Conservation (phyloP, 2,329 filamentous ascomycete species). For the Phialophora verrucosa region DNA sequence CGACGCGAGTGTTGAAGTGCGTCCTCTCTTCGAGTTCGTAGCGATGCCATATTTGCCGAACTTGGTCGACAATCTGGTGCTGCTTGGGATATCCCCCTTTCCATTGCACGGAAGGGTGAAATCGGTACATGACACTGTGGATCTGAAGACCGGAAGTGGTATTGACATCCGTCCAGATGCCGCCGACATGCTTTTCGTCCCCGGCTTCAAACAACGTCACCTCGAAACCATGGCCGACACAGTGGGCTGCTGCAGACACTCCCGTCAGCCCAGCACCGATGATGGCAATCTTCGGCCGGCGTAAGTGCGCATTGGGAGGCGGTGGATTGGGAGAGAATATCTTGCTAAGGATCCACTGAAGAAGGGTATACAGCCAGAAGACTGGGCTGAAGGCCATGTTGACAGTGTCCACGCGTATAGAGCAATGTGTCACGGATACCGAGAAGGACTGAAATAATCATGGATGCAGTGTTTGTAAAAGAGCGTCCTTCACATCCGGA, state of each 20-base stretch:
- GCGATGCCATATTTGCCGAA: constrained; percentile 73
- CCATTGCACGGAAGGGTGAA: constrained; percentile 80
- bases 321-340: constrained; percentile 74
- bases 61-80: constrained; percentile 74
- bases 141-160: constrained; percentile 83
- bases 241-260: constrained; percentile 79
- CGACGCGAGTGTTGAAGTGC: constrained; percentile 71
- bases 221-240: constrained; percentile 84
- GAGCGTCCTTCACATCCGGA: neutral
- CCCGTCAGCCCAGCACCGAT: constrained; percentile 76
- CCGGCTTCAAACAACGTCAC: constrained; percentile 79
- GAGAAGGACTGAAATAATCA: neutral
- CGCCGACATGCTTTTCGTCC: constrained; percentile 68
- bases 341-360: constrained; percentile 68
- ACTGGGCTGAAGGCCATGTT: constrained; percentile 28
- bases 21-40: constrained; percentile 76
- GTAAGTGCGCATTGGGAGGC: constrained; percentile 60
- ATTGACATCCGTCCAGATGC: constrained; percentile 85
- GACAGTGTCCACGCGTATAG: neutral
- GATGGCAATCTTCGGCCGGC: constrained; percentile 69
- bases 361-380: constrained; percentile 66
- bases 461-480: neutral
- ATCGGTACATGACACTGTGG: constrained; percentile 85
- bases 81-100: constrained; percentile 76
- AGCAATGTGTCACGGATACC: neutral